Base-by-base conservation (phyloP, 2,329 filamentous ascomycete species). In the Atkinsonella texensis region DNA sequence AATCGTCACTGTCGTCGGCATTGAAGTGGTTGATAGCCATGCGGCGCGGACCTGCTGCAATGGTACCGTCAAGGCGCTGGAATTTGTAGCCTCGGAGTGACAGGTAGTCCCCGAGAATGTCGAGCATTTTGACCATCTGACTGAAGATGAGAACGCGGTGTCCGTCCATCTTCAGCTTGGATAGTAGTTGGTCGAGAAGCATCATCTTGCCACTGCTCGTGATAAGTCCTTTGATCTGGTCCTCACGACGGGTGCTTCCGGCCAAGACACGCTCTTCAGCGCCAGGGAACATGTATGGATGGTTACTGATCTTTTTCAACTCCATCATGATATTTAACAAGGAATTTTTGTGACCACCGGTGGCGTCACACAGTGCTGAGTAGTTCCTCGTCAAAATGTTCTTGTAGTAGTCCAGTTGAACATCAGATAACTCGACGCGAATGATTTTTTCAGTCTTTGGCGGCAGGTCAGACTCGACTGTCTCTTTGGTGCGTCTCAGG, bases 151-250 rank as follows among this genome's bases (percentile, higher is more conserved):
- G 73, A 12, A 98, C 94, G 51, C 93, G 87, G 68, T 98, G 93
- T 46, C 88, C 89, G 62, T 98, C 93, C 59, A 85, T 87, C 67
- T 86, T 95, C 58, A 98, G 72, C 69, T 98, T 98, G 6, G 86
- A 85, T 11, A 98, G 77, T n/a, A 98, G 81, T 64, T 90, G 89
- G 61, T 98, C 93, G 8, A 98, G 80, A 47, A 98, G 76, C 89
- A 97, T 97, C 93, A 98, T 96, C 72, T 98, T 98, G 59, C 94
- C 94, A 70, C 93, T 98, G 64, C 89, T 95, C 4, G 90, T 91
- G 62, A 98, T 95, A 54, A 98, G 78, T 18, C 87, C 87, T 65
- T 95, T 93, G 60, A 98, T 80, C 56, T 89, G 82, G 64, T 97
- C 93, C 62, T 97, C 91, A 32, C 90, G 85, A 18, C 87, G 83